phyloP scores from a whole-genome alignment of 768 basidiomycete genomes.

The Mycena vulgaris region DNA sequence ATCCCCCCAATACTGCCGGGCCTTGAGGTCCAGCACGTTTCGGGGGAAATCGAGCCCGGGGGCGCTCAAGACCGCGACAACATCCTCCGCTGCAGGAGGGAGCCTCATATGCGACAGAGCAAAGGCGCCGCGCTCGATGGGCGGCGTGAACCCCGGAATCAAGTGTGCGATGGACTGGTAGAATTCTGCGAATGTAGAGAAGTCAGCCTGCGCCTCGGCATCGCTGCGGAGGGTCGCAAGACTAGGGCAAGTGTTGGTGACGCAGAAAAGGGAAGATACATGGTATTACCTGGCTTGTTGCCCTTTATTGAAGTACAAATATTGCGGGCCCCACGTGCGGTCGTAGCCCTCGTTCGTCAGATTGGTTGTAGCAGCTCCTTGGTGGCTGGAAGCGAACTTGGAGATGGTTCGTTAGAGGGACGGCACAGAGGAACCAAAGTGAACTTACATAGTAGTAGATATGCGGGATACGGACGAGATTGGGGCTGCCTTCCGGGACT shows the following conservation, averaged over 20 bases:
- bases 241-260: neutral
- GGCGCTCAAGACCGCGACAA: conserved; percentile 25
- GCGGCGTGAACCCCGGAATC: conserved; percentile 16
- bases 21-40: conserved; percentile 27
- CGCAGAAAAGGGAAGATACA: neutral
- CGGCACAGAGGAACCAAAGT: neutral
- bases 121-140: conserved; percentile 21
- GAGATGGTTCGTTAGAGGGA: neutral
- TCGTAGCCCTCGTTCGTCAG: conserved; percentile 27
- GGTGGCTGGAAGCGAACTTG: conserved; percentile 28
- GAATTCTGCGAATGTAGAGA: conserved; percentile 17
- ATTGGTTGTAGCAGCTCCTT: conserved; percentile 27
- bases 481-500: conserved; percentile 22
- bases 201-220: conserved; percentile 19
- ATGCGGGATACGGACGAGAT: conserved; percentile 26
- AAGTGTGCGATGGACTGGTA: conserved; percentile 27
- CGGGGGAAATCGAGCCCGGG: conserved; percentile 22
- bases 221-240: conserved; percentile 27
- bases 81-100: neutral
- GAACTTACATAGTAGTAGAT: conserved; percentile 26
- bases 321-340: conserved; percentile 29
- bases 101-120: conserved; percentile 12
- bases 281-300: conserved; percentile 11
- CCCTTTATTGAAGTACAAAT: conserved; percentile 29
- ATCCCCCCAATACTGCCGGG: conserved; percentile 27